Conservation (phyloP, 192 early-diverging fungal genomes). For the Rhizophagus clarus region DNA sequence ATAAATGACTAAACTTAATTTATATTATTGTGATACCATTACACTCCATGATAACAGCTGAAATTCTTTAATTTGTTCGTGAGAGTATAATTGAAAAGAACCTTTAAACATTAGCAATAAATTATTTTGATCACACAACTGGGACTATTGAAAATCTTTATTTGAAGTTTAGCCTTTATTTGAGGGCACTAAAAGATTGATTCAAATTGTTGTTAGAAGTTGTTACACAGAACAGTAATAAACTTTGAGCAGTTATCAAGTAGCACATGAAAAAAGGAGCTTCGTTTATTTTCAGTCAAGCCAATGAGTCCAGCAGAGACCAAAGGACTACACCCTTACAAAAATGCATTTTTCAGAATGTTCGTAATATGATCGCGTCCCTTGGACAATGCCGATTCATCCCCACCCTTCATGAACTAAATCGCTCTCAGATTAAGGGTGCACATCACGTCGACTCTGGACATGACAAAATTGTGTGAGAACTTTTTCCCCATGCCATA, state of each 20-base stretch:
- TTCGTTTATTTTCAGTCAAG: slow-evolving; percentile 35
- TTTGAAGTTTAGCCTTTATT: no score
- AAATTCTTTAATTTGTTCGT: no score
- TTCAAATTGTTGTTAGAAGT: neutral
- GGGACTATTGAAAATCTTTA: no score
- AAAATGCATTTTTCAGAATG: slow-evolving; percentile 21
- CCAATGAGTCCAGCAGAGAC: slow-evolving; percentile 30
- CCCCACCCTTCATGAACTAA: neutral
- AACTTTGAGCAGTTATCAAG: slow-evolving; percentile 2
- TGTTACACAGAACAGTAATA: slow-evolving; percentile 19
- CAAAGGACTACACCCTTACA: slow-evolving; percentile 21
- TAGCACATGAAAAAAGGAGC: slow-evolving; percentile 21
- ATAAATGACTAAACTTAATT: no score
- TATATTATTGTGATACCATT: no score
- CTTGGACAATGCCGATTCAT: slow-evolving; percentile 16
- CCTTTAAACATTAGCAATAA: no score
- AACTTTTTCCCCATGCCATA: slow-evolving; percentile 26
- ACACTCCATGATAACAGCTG: no score
- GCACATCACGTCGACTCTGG: slow-evolving; percentile 23
- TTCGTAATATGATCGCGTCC: neutral
- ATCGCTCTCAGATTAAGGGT: slow-evolving; percentile 19
- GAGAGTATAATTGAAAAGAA: no score
- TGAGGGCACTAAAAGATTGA: no score
- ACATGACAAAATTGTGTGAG: slow-evolving; percentile 2
- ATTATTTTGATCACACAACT: no score